Evolutionary conservation across 1,284 basidiomycete species (phyloP).

Genomic region (Ustilago curta): DNA sequence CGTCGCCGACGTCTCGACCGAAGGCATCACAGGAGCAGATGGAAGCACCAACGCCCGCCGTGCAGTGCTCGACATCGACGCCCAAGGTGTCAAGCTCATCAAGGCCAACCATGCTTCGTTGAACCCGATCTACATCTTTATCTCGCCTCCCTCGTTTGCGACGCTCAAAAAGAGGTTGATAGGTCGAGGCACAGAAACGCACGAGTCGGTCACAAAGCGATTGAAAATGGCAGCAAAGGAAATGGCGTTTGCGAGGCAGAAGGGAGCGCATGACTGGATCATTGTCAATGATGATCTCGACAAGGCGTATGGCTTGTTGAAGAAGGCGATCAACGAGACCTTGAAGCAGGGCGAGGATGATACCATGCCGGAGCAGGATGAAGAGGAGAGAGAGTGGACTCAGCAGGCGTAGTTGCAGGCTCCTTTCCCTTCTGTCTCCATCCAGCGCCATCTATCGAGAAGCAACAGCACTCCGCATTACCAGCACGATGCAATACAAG

Average conservation of each 20-base stretch:
- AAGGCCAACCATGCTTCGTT: constrained; percentile 78
- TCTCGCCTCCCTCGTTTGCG: constrained; percentile 84
- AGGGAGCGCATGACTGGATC: constrained; percentile 82
- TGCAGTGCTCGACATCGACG: constrained; percentile 96
- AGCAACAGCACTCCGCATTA: not conserved
- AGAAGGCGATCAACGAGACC: constrained; percentile 41
- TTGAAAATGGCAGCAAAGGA: constrained; percentile 85
- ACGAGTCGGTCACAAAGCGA: constrained; percentile 79
- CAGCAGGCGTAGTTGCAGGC: not conserved
- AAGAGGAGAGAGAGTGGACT: constrained; percentile 48
- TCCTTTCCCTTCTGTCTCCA: not conserved
- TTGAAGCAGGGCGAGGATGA: constrained; percentile 48
- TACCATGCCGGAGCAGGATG: constrained; percentile 50
- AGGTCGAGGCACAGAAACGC: constrained; percentile 86
- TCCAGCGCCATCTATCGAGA: no score
- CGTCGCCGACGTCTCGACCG: constrained; percentile 72
- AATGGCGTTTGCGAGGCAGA: constrained; percentile 82
- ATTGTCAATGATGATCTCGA: constrained; percentile 94
- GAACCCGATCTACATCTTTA: constrained; percentile 90
- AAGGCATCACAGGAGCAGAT: constrained; percentile 34
- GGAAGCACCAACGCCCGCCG: constrained; percentile 72
- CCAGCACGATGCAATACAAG: not conserved
- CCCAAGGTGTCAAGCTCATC: constrained; percentile 78
- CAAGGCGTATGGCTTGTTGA: constrained; percentile 77
- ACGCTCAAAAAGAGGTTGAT: constrained; percentile 74